Base-by-base conservation (phyloP, 139 green algal genomes). In the Chlorella sp. region DNA sequence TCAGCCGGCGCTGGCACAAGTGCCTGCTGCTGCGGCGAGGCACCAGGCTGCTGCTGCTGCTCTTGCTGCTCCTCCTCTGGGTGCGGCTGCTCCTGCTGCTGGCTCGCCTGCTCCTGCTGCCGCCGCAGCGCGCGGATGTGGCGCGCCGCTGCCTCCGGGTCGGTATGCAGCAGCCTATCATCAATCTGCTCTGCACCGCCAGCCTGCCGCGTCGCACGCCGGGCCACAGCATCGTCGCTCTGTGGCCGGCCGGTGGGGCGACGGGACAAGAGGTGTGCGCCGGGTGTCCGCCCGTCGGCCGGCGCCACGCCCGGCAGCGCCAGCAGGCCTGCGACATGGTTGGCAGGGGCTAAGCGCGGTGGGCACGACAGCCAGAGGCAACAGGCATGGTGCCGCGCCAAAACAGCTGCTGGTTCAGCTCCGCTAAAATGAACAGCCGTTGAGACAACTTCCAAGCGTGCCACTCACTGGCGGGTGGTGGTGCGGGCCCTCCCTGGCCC, bases 401-500 rank as follows among this genome's bases (percentile, higher is more conserved):
- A n/a, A n/a, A n/a, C n/a, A n/a, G n/a, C n/a, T n/a, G n/a, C n/a
- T n/a, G n/a, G n/a, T n/a, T n/a, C n/a, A n/a, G n/a, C n/a, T n/a
- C n/a, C n/a, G n/a, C n/a, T n/a, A n/a, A n/a, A n/a, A n/a, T n/a
- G n/a, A n/a, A n/a, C n/a, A n/a, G n/a, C n/a, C n/a, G n/a, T n/a
- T n/a, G n/a, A n/a, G n/a, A n/a, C n/a, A 7, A 54, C 7, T 11
- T 11, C 46, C 46, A 54, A 24, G 51, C 51, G 14, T 2, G 24
- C 46, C 7, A 24, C 76, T 73, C 76, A 82, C 76, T 56, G 2
- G 85, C 67, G 20, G 91, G 91, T 40, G 91, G 76, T 8, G 87
- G 86, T 43, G 87, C 88, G 41, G 91, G 89, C 40, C 92, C 92
- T 0, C 92, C 90, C 24, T 19, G 36, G 0, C 76, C 88, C 26